Conservation (phyloP, 768 basidiomycete genomes). For the Tricholoma flavovirens region DNA sequence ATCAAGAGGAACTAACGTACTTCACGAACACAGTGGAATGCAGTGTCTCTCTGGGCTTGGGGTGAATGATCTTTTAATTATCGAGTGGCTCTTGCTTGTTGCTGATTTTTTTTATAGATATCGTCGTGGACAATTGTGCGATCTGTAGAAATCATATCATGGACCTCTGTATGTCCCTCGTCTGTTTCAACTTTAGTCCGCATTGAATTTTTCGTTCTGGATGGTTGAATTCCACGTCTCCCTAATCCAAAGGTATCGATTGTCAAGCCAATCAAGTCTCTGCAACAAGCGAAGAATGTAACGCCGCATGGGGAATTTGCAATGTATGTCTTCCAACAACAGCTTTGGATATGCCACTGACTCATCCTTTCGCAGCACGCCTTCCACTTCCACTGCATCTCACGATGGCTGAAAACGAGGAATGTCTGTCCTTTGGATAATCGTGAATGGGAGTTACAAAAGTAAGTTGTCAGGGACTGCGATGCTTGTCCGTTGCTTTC, state of each 20-base stretch:
- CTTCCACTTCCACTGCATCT: slow-evolving; percentile 99
- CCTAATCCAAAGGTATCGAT: slow-evolving; percentile 76
- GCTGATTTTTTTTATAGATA: slow-evolving; percentile 48
- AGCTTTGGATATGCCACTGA: neutral
- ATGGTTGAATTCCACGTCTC: slow-evolving; percentile 4
- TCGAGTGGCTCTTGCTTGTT: neutral
- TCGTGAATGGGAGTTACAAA: slow-evolving; percentile 95
- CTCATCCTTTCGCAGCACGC: slow-evolving; percentile 60
- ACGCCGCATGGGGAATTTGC: slow-evolving; percentile 98
- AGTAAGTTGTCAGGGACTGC: slow-evolving; percentile 49
- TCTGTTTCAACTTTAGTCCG: neutral
- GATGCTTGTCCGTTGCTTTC: neutral
- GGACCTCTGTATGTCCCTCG: slow-evolving; percentile 81
- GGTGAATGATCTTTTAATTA: slow-evolving; percentile 38
- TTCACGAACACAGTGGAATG: slow-evolving; percentile 77
- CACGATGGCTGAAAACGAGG: slow-evolving; percentile 96
- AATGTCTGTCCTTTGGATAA: slow-evolving; percentile 95
- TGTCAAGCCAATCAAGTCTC: slow-evolving; percentile 99
- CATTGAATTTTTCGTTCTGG: neutral
- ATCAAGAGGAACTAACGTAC: slow-evolving; percentile 5
- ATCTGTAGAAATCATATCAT: slow-evolving; percentile 99
- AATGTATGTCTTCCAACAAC: slow-evolving; percentile 53
- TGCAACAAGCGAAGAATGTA: slow-evolving; percentile 93
- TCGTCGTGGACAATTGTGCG: slow-evolving; percentile 98
- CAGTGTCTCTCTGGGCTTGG: slow-evolving; percentile 98